Conservation (phyloP, 139 green algal genomes). For the Spirogloea muscicola region DNA sequence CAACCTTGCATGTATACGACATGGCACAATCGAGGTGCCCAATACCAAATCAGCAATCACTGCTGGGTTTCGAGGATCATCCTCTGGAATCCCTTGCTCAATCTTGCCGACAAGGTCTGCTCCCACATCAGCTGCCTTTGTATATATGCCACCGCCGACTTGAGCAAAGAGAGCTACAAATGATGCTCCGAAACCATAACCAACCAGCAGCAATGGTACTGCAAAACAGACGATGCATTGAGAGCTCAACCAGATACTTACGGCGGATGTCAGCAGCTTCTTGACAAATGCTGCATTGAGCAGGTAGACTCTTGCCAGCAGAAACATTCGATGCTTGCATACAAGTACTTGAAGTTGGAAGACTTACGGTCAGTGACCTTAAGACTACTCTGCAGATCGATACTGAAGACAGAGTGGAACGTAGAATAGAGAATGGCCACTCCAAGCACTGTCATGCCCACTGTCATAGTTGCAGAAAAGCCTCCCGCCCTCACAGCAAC, state of each 20-base stretch:
- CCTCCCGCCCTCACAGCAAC: slow-evolving; percentile 63
- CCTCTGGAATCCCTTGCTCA: slow-evolving; percentile 70
- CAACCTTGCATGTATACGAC: too few relatives aligned
- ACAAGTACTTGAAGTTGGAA: not conserved
- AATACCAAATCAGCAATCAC: slow-evolving; percentile 63
- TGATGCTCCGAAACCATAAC: slow-evolving; percentile 65
- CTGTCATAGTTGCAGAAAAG: slow-evolving; percentile 61
- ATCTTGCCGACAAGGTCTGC: slow-evolving; percentile 76
- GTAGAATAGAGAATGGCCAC: slow-evolving; percentile 47
- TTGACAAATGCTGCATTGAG: not conserved
- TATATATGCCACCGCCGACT: slow-evolving; percentile 72
- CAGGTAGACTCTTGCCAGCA: not conserved
- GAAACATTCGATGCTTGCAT: not conserved
- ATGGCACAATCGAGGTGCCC: too few relatives aligned
- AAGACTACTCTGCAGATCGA: not conserved
- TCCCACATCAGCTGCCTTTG: slow-evolving; percentile 73
- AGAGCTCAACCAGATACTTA: too few relatives aligned
- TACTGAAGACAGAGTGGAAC: slow-evolving; percentile 43
- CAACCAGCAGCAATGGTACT: slow-evolving; percentile 55
- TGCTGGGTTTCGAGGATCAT: slow-evolving; percentile 72
- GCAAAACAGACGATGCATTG: slow-evolving; percentile 2
- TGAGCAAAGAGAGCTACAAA: slow-evolving; percentile 66
- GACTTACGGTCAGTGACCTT: slow-evolving; percentile 33
- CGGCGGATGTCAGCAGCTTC: not conserved
- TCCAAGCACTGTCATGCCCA: slow-evolving; percentile 54